Evolutionary conservation across 2,329 filamentous ascomycete genomes (phyloP), one percentile per base, ranked within the genome.

Genomic region (Hymenoscyphus scutula): DNA sequence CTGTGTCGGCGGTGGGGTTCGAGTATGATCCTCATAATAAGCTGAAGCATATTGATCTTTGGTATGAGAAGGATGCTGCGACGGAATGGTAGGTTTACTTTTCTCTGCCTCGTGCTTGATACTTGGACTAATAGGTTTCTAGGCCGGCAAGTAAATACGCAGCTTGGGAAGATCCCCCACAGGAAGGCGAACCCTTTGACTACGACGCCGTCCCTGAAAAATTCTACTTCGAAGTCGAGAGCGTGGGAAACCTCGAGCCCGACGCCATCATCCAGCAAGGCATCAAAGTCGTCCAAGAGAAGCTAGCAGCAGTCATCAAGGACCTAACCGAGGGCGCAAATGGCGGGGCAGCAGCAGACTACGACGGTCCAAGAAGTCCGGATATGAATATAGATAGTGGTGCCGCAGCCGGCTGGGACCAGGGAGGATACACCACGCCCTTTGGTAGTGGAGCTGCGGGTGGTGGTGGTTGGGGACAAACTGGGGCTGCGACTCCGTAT

Each of bases 21-120:
- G 95, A 99, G 77, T 99, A 99, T 77, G 95, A 99, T 75, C 95
- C 95, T 64, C 90, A 96, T 77, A 99, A 99, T 80, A 97, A 96
- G 79, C 81, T 99, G 68, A 86, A 89, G 68, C 95, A 99, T 77
- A 82, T 95, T 61, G 91, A 96, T 73, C 86, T 96, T 77, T 99
- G 95, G 95, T 97, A 92, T 75, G 95, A 99, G 80, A 85, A 89
- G 69, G 90, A 96, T 77, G 78, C 91, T 1, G 83, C 85, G 63
- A 84, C 87, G 72, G 94, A 97, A 81, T 97, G 93, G 93, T 96
- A 79, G 76, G 87, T 78, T 53, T 19, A 38, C 34, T 56, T 10
- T 29, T 25, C 59, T 19, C 23, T 13, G n/a, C n/a, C 13, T 25
- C 25, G 30, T 15, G 56, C 34, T 3, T 15, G 17, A 55, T 37